A percentile compares a stretch with the other conserved stretches of the same genome.
Conservation (phyloP, 192 early-diverging fungal species). For the Coemansia sp. region DNA sequence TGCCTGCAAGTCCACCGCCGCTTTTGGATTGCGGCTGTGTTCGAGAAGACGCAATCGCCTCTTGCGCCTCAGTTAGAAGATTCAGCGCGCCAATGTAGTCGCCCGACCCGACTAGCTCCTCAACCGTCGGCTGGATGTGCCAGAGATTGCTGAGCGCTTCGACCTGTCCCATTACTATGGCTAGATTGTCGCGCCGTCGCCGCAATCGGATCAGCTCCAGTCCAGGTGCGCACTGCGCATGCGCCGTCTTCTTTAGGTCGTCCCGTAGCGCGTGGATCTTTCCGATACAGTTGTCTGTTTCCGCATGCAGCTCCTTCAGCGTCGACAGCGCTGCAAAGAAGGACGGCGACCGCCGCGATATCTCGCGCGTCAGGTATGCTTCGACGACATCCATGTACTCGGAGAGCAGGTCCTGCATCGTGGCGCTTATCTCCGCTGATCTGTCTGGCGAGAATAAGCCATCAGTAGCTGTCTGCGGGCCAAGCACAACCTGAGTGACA, state of each 20-base stretch:
- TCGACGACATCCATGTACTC: constrained; percentile 92
- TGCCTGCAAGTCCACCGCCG: constrained; percentile 16
- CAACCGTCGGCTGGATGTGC: constrained; percentile 80
- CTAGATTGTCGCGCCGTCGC: constrained; percentile 70
- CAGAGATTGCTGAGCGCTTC: constrained; percentile 72
- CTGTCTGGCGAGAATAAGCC: constrained; percentile 47
- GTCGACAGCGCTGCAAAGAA: constrained; percentile 95
- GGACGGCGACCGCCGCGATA: constrained; percentile 87
- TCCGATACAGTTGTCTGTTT: constrained; percentile 84
- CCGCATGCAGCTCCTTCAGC: constrained; percentile 87
- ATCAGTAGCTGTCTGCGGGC: constrained; percentile 55
- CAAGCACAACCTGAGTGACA: constrained; percentile 70
- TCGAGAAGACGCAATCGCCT: constrained; percentile 41
- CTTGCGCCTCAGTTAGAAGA: constrained; percentile 80
- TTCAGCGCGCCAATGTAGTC: constrained; percentile 90
- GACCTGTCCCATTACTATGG: constrained; percentile 65
- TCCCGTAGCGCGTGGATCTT: constrained; percentile 80
- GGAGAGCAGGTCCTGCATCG: constrained; percentile 87
- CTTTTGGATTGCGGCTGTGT: background rate
- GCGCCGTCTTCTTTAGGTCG: constrained; percentile 63
- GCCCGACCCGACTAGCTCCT: constrained; percentile 72
- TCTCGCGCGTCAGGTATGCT: constrained; percentile 90
- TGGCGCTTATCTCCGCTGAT: constrained; percentile 61
- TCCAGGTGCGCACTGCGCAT: constrained; percentile 71
- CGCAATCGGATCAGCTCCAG: constrained; percentile 81